Conservation (phyloP, 1,284 basidiomycete species). For the Trichosporon ovoides region DNA sequence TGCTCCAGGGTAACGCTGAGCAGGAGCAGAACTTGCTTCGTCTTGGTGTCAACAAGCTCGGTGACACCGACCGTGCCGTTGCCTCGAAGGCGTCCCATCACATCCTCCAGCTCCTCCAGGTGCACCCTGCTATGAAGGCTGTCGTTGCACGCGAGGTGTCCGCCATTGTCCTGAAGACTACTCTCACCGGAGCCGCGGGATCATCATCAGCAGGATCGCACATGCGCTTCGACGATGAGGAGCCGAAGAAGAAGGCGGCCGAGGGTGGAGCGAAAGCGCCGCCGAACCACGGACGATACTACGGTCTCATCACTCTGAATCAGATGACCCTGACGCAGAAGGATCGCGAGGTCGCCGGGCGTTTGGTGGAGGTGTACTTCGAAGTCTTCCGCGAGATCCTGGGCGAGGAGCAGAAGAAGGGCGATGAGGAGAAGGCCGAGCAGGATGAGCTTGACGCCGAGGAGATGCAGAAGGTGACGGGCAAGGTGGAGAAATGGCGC, state of each 20-base stretch:
- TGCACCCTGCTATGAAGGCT: slow-evolving; percentile 89
- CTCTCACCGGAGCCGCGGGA: slow-evolving; percentile 52
- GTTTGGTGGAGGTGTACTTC: slow-evolving; percentile 88
- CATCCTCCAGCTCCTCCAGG: slow-evolving; percentile 79
- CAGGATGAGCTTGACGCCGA: slow-evolving; percentile 45
- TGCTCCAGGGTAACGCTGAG: slow-evolving; percentile 86
- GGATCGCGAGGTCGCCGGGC: slow-evolving; percentile 72
- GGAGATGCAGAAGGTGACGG: slow-evolving; percentile 44
- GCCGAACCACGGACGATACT: slow-evolving; percentile 74
- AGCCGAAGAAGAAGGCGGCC: slow-evolving; percentile 37
- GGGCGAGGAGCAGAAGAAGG: slow-evolving; percentile 52
- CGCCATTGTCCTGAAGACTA: slow-evolving; percentile 64
- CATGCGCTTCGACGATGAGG: slow-evolving; percentile 49
- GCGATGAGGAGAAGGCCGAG: slow-evolving; percentile 45
- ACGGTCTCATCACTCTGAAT: slow-evolving; percentile 87
- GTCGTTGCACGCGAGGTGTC: slow-evolving; percentile 85
- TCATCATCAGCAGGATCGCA: slow-evolving; percentile 35
- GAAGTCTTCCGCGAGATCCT: slow-evolving; percentile 88
- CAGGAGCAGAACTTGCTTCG: slow-evolving; percentile 95
- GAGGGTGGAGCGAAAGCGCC: slow-evolving; percentile 42
- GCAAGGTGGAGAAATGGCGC: slow-evolving; percentile 49
- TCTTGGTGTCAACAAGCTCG: slow-evolving; percentile 90
- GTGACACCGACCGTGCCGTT: slow-evolving; percentile 81
- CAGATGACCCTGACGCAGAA: slow-evolving; percentile 75
- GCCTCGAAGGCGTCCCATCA: slow-evolving; percentile 87